Evolutionary conservation across 2,329 filamentous ascomycete species (phyloP).

Genomic region (Pestalotiopsis fici): DNA sequence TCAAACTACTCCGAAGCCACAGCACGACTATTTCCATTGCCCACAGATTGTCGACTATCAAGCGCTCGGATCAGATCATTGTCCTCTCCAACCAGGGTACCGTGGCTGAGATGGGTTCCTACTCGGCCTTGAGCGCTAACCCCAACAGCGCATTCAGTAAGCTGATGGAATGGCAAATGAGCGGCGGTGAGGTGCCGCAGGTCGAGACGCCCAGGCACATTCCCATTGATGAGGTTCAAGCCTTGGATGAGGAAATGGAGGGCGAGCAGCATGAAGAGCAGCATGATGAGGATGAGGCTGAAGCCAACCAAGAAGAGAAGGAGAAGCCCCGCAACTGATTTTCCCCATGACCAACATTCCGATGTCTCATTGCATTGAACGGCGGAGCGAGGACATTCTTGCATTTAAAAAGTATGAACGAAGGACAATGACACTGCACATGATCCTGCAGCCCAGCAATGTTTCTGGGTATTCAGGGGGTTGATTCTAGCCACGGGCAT

Average conservation of each 20-base stretch:
- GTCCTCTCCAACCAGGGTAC: slow-evolving; percentile 84
- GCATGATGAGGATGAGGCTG: slow-evolving; percentile 30
- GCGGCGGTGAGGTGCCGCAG: slow-evolving; percentile 67
- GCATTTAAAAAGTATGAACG: neutral
- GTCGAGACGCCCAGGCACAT: slow-evolving; percentile 34
- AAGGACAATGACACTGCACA: neutral
- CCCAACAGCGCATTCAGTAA: slow-evolving; percentile 84
- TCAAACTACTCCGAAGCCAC: slow-evolving; percentile 76
- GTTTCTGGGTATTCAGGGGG: neutral
- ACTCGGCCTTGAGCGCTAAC: slow-evolving; percentile 72
- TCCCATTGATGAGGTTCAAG: slow-evolving; percentile 52
- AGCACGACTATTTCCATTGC: slow-evolving; percentile 98
- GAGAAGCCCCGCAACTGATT: slow-evolving; percentile 17
- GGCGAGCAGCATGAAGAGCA: slow-evolving; percentile 36
- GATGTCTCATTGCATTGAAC: slow-evolving; percentile 16
- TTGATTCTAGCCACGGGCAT: neutral
- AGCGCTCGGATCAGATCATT: slow-evolving; percentile 91
- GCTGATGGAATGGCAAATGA: slow-evolving; percentile 99
- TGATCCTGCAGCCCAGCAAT: neutral
- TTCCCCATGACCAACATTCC: neutral
- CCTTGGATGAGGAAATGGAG: slow-evolving; percentile 51
- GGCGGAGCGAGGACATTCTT: neutral
- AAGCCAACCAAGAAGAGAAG: slow-evolving; percentile 19
- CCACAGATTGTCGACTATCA: slow-evolving; percentile 93
- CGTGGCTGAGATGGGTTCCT: slow-evolving; percentile 89